A percentile compares a stretch with the other conserved stretches of the same genome.
Evolutionary conservation across 805 yeast genomes (phyloP).

Genomic region (Yarrowia yakushimensis): DNA sequence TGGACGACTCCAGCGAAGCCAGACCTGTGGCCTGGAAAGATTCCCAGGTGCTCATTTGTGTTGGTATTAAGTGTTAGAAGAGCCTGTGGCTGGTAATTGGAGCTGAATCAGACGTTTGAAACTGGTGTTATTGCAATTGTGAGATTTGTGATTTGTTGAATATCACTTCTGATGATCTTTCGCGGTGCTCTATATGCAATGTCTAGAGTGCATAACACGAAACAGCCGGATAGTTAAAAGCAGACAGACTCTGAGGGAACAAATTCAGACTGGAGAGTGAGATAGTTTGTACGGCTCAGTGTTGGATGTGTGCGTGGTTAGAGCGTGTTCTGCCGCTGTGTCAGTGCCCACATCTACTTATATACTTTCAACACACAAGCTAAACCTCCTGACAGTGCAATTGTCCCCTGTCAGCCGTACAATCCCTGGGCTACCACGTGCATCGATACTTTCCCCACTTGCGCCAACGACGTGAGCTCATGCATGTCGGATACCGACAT

Average conservation of each 20-base stretch:
- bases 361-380: too few relatives aligned
- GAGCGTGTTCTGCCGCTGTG: neutral
- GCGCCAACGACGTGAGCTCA: neutral
- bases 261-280: neutral
- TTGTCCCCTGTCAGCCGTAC: slow-evolving; percentile 23
- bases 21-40: slow-evolving; percentile 11
- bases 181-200: neutral
- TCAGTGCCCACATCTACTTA: neutral
- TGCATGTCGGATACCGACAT: slow-evolving; percentile 12
- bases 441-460: slow-evolving; percentile 1
- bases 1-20: slow-evolving; percentile 27
- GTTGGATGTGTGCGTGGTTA: neutral
- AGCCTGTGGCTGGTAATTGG: neutral
- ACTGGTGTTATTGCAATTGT: neutral
- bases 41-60: slow-evolving; percentile 12
- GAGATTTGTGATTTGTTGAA: neutral
- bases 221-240: neutral
- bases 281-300: neutral
- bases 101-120: neutral
- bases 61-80: neutral
- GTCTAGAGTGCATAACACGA: neutral
- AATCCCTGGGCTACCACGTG: neutral
- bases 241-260: neutral
- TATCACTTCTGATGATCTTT: neutral
- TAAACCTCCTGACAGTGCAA: too few relatives aligned